phyloP scores from a whole-genome alignment of 192 early-diverging fungal genomes.

The Podila clonocystis region DNA sequence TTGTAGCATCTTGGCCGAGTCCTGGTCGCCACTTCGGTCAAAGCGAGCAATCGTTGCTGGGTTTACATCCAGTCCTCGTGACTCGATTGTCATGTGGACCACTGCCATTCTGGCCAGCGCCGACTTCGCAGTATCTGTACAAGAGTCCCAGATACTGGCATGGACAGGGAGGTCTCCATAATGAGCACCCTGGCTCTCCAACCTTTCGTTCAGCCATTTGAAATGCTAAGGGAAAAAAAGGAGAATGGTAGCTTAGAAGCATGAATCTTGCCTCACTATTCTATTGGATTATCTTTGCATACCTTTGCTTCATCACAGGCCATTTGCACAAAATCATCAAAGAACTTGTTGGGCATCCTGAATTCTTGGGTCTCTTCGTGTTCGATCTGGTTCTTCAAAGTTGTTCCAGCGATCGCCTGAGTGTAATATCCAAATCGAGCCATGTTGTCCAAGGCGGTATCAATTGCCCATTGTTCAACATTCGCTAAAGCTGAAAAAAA shows the following conservation, averaged over 20 bases:
- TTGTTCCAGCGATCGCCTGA: conserved; percentile 32
- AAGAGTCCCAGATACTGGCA: conserved; percentile 73
- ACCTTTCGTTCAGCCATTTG: conserved; percentile 56
- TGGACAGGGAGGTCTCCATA: conserved; percentile 69
- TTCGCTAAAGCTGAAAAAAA: conserved; percentile 56
- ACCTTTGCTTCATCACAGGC: conserved; percentile 70
- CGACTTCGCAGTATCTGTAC: conserved; percentile 60
- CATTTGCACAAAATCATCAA: conserved; percentile 67
- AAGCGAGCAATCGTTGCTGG: conserved; percentile 71
- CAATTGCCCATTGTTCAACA: conserved; percentile 79
- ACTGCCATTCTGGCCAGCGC: conserved; percentile 65
- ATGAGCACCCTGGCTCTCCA: conserved; percentile 58
- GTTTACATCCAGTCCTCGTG: conserved; percentile 75
- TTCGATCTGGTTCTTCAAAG: conserved; percentile 18
- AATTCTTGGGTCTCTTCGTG: conserved; percentile 24
- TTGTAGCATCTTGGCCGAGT: conserved; percentile 61
- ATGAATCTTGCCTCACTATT: background rate
- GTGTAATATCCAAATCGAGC: conserved; percentile 58
- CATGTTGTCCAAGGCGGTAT: conserved; percentile 74
- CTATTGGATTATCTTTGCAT: background rate
- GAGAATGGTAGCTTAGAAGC: background rate
- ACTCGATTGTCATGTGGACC: conserved; percentile 78
- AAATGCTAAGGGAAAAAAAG: conserved; percentile 57
- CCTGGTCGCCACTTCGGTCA: conserved; percentile 59
- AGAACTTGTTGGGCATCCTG: conserved; percentile 55